Conservation (phyloP, 1,284 basidiomycete genomes). For the Laetiporus sulphureus region DNA sequence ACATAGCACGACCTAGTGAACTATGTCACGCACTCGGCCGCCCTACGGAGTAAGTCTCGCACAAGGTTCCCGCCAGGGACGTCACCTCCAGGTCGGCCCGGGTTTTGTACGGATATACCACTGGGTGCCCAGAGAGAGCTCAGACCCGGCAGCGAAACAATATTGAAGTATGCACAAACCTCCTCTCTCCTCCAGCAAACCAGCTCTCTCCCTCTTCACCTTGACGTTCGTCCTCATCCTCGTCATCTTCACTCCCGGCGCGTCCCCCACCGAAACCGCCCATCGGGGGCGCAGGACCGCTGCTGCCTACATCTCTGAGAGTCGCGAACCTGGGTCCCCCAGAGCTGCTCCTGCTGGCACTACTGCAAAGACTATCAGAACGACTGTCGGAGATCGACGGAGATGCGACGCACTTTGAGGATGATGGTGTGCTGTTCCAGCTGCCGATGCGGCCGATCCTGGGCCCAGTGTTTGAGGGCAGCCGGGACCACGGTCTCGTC, state of each 20-base stretch:
- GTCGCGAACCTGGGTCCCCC: slow-evolving; percentile 18
- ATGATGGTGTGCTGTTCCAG: slow-evolving; percentile 15
- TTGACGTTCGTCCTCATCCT: slow-evolving; percentile 41
- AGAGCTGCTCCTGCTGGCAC: slow-evolving; percentile 9
- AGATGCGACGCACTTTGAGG: slow-evolving; percentile 16
- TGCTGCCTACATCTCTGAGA: slow-evolving; percentile 16
- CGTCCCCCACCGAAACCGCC: slow-evolving; percentile 10
- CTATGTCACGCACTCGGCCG: slow-evolving; percentile 64
- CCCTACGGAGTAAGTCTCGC: slow-evolving; percentile 76
- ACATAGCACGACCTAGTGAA: neutral
- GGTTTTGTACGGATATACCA: slow-evolving; percentile 88
- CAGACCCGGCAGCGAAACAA: neutral
- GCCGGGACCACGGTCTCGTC: slow-evolving; percentile 37
- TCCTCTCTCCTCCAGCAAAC: slow-evolving; percentile 86
- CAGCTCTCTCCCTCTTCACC: slow-evolving; percentile 49
- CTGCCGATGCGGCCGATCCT: slow-evolving; percentile 24
- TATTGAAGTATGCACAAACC: slow-evolving; percentile 38
- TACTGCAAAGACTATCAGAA: neutral
- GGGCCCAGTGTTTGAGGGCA: slow-evolving; percentile 24
- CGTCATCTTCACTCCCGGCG: slow-evolving; percentile 17
- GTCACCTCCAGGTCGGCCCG: slow-evolving; percentile 41
- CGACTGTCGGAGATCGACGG: neutral
- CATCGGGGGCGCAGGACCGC: slow-evolving; percentile 9
- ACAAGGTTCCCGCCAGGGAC: slow-evolving; percentile 66
- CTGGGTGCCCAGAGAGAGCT: slow-evolving; percentile 33